phyloP scores from a whole-genome alignment of 2,329 filamentous ascomycete genomes.

The Alternaria metachromatica region DNA sequence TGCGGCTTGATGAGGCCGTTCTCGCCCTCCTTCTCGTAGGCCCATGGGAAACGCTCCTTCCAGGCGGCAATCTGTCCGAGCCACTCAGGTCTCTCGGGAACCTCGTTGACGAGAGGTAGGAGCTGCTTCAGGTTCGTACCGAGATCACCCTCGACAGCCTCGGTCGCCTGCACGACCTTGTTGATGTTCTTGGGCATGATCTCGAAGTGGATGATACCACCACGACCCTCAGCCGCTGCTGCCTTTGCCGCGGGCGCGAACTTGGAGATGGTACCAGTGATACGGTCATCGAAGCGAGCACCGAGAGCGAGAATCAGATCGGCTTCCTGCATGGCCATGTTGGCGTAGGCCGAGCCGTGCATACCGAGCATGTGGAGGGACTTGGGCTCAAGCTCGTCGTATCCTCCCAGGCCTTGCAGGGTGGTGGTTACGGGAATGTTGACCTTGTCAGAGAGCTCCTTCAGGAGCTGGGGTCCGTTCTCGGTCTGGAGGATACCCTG shows the following conservation, averaged over 20 bases:
- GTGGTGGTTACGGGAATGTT: slow-evolving; percentile 95
- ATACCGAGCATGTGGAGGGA: slow-evolving; percentile 98
- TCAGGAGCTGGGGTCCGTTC: slow-evolving; percentile 79
- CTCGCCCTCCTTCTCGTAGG: slow-evolving; percentile 79
- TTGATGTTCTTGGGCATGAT: slow-evolving; percentile 99
- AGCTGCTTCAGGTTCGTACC: slow-evolving; percentile 77
- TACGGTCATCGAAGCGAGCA: slow-evolving; percentile 94
- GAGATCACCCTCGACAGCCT: slow-evolving; percentile 94
- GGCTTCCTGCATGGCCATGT: slow-evolving; percentile 96
- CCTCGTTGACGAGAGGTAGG: slow-evolving; percentile 72
- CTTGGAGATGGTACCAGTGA: slow-evolving; percentile 79
- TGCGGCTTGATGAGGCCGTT: slow-evolving; percentile 92
- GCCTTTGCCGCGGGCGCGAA: slow-evolving; percentile 89
- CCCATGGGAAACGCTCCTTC: slow-evolving; percentile 90
- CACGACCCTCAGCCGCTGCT: slow-evolving; percentile 82
- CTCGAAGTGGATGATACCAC: slow-evolving; percentile 96
- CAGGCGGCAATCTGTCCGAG: slow-evolving; percentile 87
- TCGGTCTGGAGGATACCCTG: slow-evolving; percentile 84
- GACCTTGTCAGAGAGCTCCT: slow-evolving; percentile 86
- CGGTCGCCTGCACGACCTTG: slow-evolving; percentile 96
- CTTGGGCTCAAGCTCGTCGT: slow-evolving; percentile 92
- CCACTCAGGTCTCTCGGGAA: slow-evolving; percentile 78
- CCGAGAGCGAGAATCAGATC: slow-evolving; percentile 96
- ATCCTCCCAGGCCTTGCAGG: slow-evolving; percentile 89
- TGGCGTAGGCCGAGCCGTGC: slow-evolving; percentile 96